These are phyloP conservation scores for Didymella pinodella DNA, from an alignment of 2,329 filamentous ascomycete species.

Conservation along the genomic window DNA sequence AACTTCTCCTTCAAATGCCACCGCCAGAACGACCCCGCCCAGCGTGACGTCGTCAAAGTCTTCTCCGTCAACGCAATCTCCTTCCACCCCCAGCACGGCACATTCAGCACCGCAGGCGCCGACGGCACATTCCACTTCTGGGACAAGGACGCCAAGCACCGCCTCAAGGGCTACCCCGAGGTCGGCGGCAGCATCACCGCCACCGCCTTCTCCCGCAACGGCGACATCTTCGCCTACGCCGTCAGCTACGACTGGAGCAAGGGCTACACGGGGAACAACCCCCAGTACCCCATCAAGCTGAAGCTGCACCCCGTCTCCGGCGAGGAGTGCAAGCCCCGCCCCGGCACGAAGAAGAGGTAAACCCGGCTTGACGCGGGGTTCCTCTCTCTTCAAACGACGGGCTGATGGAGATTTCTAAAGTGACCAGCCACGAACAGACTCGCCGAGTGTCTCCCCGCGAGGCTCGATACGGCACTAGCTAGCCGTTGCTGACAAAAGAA, in stretches of 20 bases:
- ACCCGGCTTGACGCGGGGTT: background rate
- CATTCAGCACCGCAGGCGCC: conserved; percentile 95
- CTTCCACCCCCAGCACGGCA: conserved; percentile 95
- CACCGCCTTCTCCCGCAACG: conserved; percentile 88
- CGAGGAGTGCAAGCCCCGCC: conserved; percentile 61
- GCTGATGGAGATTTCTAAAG: background rate
- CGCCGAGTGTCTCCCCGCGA: background rate
- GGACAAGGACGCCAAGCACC: conserved; percentile 71
- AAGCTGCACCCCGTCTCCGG: conserved; percentile 59
- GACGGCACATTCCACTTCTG: conserved; percentile 98
- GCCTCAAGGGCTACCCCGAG: conserved; percentile 69
- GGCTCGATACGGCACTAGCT: background rate
- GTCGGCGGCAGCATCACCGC: conserved; percentile 80
- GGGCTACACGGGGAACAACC: conserved; percentile 85
- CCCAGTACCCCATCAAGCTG: conserved; percentile 60
- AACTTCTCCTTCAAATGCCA: conserved; percentile 99
- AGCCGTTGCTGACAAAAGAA: background rate
- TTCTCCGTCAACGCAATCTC: conserved; percentile 97
- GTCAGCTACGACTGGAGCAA: conserved; percentile 99
- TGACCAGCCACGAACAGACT: background rate
- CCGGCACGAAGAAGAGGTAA: conserved; percentile 58
- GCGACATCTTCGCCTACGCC: conserved; percentile 69
- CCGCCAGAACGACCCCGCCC: conserved; percentile 73
- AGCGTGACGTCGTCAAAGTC: conserved; percentile 79
- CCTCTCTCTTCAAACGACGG: background rate